These are phyloP conservation scores for Tylopilus plumbeoviolaceoides DNA, from an alignment of 768 basidiomycete genomes.

Conservation along the genomic window DNA sequence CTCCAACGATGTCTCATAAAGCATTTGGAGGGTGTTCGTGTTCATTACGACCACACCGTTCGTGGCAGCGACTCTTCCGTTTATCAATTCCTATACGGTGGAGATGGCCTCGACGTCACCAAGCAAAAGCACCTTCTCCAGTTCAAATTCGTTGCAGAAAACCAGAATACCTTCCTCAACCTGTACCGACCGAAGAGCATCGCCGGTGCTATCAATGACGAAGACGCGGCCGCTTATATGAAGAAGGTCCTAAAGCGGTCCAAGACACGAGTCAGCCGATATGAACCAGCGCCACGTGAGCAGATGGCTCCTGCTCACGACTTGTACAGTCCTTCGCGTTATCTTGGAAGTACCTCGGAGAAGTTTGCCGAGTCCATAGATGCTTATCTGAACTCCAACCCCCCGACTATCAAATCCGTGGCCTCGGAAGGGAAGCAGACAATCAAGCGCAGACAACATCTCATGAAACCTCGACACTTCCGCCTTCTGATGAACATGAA, in stretches of 20 bases:
- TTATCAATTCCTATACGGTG: constrained; percentile 96
- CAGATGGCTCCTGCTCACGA: constrained; percentile 71
- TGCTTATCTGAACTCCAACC: constrained; percentile 75
- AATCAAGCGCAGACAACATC: constrained; percentile 43
- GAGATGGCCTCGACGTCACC: constrained; percentile 94
- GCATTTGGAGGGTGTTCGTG: constrained; percentile 92
- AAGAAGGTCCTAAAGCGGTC: constrained; percentile 84
- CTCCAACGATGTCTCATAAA: constrained; percentile 98
- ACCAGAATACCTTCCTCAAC: constrained; percentile 74
- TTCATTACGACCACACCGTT: constrained; percentile 98
- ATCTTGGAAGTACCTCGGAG: constrained; percentile 90
- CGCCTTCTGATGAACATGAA: constrained; percentile 82
- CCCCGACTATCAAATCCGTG: constrained; percentile 44
- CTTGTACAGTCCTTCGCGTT: constrained; percentile 70
- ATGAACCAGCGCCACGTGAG: constrained; percentile 48
- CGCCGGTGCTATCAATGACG: constrained; percentile 55
- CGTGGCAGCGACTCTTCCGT: constrained; percentile 91
- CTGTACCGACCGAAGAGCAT: constrained; percentile 62
- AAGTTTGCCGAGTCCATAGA: constrained; percentile 79
- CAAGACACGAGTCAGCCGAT: constrained; percentile 38
- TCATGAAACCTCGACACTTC: constrained; percentile 58
- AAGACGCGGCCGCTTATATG: constrained; percentile 73
- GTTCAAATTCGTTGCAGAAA: constrained; percentile 91
- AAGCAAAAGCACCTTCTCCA: constrained; percentile 94
- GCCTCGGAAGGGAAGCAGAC: constrained; percentile 35